Percentiles rank a stretch among this genome's conserved stretches.
These are phyloP conservation scores for Anisodus acutangulus DNA, from an alignment of 257 asterid species.

Conservation along the genomic window DNA sequence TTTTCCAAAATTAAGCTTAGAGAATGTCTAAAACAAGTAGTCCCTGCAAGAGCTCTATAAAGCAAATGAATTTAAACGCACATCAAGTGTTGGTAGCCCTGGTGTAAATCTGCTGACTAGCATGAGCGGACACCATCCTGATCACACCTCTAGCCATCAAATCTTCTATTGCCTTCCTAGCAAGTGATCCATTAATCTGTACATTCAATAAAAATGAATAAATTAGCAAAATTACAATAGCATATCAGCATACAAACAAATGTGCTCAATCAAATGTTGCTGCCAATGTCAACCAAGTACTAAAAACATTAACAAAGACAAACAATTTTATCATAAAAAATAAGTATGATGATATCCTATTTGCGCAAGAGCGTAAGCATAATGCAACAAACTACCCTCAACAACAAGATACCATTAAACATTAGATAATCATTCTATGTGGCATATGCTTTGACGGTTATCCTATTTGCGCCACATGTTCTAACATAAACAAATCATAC, in stretches of 20 bases:
- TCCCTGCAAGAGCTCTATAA: slow-evolving; percentile 32
- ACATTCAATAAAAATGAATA: slow-evolving; percentile 24
- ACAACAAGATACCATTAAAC: not conserved
- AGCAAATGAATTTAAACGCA: slow-evolving; percentile 1
- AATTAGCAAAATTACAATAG: not conserved
- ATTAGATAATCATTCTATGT: not conserved
- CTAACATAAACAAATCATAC: not conserved
- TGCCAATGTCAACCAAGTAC: not conserved
- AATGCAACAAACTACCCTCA: not conserved
- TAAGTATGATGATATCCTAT: not conserved
- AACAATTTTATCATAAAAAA: not conserved
- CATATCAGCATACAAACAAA: not conserved
- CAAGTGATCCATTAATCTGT: slow-evolving; percentile 87
- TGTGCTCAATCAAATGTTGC: not conserved
- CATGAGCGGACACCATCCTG: slow-evolving; percentile 77
- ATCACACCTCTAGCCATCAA: slow-evolving; percentile 71
- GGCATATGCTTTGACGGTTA: not conserved
- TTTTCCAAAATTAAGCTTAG: slow-evolving; percentile 23
- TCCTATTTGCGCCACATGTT: not conserved
- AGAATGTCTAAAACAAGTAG: slow-evolving; percentile 2
- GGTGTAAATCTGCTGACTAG: slow-evolving; percentile 95
- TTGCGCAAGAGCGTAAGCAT: not conserved
- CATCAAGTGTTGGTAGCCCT: slow-evolving; percentile 83
- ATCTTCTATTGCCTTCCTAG: slow-evolving; percentile 82
- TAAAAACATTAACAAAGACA: not conserved